These are phyloP conservation scores for Ceratocystis alfenasii DNA, from an alignment of 2,329 filamentous ascomycete genomes.

Conservation along the genomic window DNA sequence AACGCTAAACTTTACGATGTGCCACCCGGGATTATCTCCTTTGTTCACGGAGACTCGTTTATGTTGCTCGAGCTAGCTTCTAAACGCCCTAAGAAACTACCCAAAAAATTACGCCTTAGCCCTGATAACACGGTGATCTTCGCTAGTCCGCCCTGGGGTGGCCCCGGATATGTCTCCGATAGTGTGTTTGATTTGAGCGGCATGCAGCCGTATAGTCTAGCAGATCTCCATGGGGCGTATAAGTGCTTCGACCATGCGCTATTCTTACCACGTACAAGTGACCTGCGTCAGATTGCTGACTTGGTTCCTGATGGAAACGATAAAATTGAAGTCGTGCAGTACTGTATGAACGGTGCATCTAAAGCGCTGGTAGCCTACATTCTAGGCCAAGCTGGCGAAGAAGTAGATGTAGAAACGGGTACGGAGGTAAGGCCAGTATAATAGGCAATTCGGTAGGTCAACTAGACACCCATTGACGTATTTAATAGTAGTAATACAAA, in stretches of 20 bases:
- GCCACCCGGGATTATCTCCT: conserved; percentile 57
- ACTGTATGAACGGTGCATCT: conserved; percentile 81
- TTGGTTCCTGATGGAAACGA: conserved; percentile 34
- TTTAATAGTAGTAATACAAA: background rate
- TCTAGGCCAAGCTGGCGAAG: conserved; percentile 28
- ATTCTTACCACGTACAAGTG: conserved; percentile 75
- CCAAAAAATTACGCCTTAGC: conserved; percentile 34
- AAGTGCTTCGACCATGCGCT: conserved; percentile 51
- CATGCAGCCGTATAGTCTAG: conserved; percentile 79
- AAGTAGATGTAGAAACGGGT: background rate
- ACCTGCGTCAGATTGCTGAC: conserved; percentile 64
- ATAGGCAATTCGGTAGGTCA: background rate
- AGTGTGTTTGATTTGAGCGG: conserved; percentile 69
- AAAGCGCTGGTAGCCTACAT: conserved; percentile 63
- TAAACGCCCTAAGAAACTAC: conserved; percentile 29
- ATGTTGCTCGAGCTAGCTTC: conserved; percentile 27
- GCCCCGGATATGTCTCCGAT: conserved; percentile 43
- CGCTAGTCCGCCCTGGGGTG: conserved; percentile 50
- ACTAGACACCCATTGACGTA: background rate
- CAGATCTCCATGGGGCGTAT: conserved; percentile 51
- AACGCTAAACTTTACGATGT: conserved; percentile 83
- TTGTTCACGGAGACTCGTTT: conserved; percentile 81
- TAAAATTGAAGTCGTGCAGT: conserved; percentile 70
- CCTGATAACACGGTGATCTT: conserved; percentile 38
- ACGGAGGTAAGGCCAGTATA: too few relatives aligned